Conservation (phyloP, 1,139 yeast genomes). For the Martiniozyma asiatica region DNA sequence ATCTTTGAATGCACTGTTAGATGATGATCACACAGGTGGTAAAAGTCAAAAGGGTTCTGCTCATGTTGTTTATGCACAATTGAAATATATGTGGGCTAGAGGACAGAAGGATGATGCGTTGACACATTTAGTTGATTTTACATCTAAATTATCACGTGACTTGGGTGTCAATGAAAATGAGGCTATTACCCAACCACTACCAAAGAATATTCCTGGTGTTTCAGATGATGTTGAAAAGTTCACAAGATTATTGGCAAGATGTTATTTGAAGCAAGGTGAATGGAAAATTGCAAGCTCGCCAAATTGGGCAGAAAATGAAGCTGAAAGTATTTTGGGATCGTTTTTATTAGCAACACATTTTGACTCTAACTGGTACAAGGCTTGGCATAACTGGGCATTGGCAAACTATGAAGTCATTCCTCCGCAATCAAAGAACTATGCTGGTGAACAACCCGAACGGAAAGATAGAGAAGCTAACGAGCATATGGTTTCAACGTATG, state of each 20-base stretch:
- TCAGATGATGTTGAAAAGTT: constrained; percentile 72
- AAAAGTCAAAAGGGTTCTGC: constrained; percentile 71
- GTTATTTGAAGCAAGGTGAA: constrained; percentile 95
- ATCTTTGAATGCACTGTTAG: constrained; percentile 67
- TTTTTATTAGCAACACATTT: constrained; percentile 90
- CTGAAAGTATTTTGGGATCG: constrained; percentile 79
- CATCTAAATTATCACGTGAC: constrained; percentile 82
- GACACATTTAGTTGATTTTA: constrained; percentile 75
- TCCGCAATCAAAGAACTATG: constrained; percentile 22
- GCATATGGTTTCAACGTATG: constrained; percentile 52
- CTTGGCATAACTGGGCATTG: constrained; percentile 99
- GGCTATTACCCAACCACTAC: constrained; percentile 78
- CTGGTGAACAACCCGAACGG: constrained; percentile 12
- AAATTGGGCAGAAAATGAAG: constrained; percentile 69
- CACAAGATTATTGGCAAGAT: constrained; percentile 81
- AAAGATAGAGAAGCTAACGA: constrained; percentile 19
- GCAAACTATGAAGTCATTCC: constrained; percentile 95
- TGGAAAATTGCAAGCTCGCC: constrained; percentile 83
- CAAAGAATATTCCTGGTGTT: constrained; percentile 61
- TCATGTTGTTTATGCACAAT: constrained; percentile 91
- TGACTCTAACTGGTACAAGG: constrained; percentile 89
- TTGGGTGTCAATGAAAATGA: constrained; percentile 72
- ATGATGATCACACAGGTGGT: constrained; percentile 31
- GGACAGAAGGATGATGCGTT: constrained; percentile 84
- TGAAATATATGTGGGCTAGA: constrained; percentile 95